Base-by-base conservation (phyloP, 441 rosid species). In the Populus hybrid region DNA sequence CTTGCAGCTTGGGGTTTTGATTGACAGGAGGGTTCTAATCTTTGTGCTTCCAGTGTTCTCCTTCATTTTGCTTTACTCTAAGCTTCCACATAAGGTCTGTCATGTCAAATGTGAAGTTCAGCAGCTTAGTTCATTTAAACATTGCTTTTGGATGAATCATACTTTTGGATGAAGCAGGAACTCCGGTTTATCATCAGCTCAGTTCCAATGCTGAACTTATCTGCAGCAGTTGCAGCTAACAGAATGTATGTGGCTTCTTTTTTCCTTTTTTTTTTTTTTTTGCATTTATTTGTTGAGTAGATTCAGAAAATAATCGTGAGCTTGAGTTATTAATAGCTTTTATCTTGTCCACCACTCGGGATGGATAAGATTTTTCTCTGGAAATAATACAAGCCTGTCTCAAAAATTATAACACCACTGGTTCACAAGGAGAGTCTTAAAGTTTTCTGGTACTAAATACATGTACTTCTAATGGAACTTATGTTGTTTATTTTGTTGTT, bases 31-130 rank as follows among this genome's bases (percentile, higher is more conserved):
- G 86, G 85, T 93, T 83, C 83, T 84, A 23, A 68, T 87, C 68
- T 84, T 84, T 82, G 75, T 89, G 79, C 81, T 96, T 77, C 98
- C 98, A 1, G 89, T 90, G 77, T 78, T 90, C 64, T 89, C 87
- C 72, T 94, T 94, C 82, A 83, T 94, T 79, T 56, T 91, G 73
- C 93, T 96, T 78, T 96, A 96, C 88, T 96, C 98, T 38, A 96
- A 93, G 89, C 98, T 96, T 82, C 97, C 97, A 4, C 98, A 96
- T 89, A 96, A 96, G 94, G 99, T 96, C 83, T 71, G 78, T 69
- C 61, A 9, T 29, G 74, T 73, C 69, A 74, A 79, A 72, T 65
- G 59, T 77, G 28, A 42, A 75, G 59, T 78, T 76, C 56, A 21
- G 77, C 83, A 18, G 76, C 84, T 71, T 71, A 33, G 71, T 74